These are phyloP conservation scores for Candida koratica DNA, from an alignment of 805 yeast species.

Conservation along the genomic window DNA sequence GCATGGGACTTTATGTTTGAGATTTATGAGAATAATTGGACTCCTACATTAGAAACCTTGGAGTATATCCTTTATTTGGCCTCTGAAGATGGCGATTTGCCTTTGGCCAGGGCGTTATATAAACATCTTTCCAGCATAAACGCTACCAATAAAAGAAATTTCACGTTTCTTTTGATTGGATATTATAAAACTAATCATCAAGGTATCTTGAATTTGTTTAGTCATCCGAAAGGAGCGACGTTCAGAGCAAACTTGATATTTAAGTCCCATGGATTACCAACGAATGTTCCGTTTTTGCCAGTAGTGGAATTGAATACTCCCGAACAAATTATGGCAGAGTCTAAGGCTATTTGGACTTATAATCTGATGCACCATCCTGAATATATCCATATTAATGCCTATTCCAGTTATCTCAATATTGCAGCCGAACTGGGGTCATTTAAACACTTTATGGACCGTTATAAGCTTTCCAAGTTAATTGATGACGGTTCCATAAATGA, in stretches of 20 bases:
- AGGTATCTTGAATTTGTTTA: conserved; percentile 25
- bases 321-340: conserved; percentile 59
- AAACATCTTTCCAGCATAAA: conserved; percentile 37
- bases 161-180: conserved; percentile 46
- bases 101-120: conserved; percentile 66
- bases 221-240: conserved; percentile 43
- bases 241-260: conserved; percentile 45
- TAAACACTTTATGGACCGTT: conserved; percentile 34
- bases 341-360: conserved; percentile 70
- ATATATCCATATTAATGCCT: conserved; percentile 37
- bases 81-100: conserved; percentile 75
- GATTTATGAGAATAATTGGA: conserved; percentile 45
- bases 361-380: conserved; percentile 42
- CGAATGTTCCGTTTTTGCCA: conserved; percentile 68
- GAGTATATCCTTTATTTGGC: conserved; percentile 72
- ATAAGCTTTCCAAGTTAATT: conserved; percentile 15
- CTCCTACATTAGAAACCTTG: conserved; percentile 46
- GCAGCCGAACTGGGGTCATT: conserved; percentile 33
- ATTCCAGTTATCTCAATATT: conserved; percentile 52
- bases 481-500: conserved; percentile 8
- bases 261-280: conserved; percentile 2
- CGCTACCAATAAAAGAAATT: conserved; percentile 35
- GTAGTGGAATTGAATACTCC: conserved; percentile 37
- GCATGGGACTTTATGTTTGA: conserved; percentile 82
- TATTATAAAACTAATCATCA: conserved; percentile 36